phyloP scores from a whole-genome alignment of 2,329 filamentous ascomycete genomes.

The Verticillium alfalfae region DNA sequence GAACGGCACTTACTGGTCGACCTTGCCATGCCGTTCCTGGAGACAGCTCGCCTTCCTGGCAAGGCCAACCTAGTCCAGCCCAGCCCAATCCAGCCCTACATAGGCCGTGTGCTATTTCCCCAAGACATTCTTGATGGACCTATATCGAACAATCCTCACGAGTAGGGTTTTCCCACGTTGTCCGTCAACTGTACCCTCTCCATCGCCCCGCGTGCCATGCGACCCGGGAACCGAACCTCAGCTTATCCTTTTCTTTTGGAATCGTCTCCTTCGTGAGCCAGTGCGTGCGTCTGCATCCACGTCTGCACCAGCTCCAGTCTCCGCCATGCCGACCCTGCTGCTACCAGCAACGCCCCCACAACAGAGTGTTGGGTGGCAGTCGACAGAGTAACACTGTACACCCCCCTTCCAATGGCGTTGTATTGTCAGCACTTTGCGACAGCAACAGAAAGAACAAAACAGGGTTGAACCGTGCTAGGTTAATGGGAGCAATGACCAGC shows the following conservation, averaged over 20 bases:
- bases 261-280: too few relatives aligned
- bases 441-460: not conserved
- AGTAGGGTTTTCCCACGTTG: not conserved
- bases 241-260: too few relatives aligned
- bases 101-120: not conserved
- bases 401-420: not conserved
- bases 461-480: too few relatives aligned
- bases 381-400: not conserved
- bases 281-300: too few relatives aligned
- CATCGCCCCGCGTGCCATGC: too few relatives aligned
- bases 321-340: not conserved
- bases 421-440: not conserved
- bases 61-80: not conserved
- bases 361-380: not conserved
- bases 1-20: not conserved
- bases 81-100: not conserved
- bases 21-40: not conserved
- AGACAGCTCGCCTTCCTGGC: not conserved
- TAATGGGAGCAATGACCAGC: not conserved
- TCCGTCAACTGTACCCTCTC: not conserved
- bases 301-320: too few relatives aligned
- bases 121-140: not conserved
- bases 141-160: not conserved
- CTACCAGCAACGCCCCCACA: not conserved
- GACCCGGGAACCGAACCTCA: too few relatives aligned